These are phyloP conservation scores for Iris macrosiphon DNA, from an alignment of 106 monocot species.

Conservation along the genomic window DNA sequence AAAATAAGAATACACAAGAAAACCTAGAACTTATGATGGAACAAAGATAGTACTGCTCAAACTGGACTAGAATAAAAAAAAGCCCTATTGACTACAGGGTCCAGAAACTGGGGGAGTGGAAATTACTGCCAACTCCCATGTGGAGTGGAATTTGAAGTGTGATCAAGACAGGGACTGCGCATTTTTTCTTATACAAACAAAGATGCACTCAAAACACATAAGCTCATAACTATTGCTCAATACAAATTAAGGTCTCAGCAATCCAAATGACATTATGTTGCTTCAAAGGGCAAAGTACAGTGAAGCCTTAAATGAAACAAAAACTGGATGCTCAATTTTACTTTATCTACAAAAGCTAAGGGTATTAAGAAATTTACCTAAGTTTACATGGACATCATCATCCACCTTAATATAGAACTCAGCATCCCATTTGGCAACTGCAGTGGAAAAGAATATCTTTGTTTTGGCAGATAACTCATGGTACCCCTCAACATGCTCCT, in stretches of 20 bases:
- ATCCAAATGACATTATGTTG: no score
- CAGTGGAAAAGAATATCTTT: constrained; percentile 89
- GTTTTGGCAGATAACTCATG: constrained; percentile 97
- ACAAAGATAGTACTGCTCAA: no score
- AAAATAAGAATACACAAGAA: no score
- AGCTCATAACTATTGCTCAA: no score
- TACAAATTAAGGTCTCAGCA: no score
- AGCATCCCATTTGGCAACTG: constrained; percentile 88
- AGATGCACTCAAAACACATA: not conserved
- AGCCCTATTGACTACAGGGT: no score
- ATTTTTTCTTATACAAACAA: not conserved
- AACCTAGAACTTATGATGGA: no score
- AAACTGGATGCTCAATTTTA: not conserved
- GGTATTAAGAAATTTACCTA: no score
- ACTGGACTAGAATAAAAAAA: no score
- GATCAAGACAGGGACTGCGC: not conserved
- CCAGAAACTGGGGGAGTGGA: no score
- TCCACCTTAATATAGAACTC: constrained; percentile 97
- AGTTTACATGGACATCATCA: constrained; percentile 96
- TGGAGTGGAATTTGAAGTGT: not conserved
- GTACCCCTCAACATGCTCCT: constrained; percentile 98
- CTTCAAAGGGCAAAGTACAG: no score
- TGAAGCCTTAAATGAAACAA: not conserved
- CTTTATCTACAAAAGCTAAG: no score
- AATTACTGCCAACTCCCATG: not conserved